These are phyloP conservation scores for Excoecaria cochinchinensis DNA, from an alignment of 345 rosid genomes.

Conservation along the genomic window DNA sequence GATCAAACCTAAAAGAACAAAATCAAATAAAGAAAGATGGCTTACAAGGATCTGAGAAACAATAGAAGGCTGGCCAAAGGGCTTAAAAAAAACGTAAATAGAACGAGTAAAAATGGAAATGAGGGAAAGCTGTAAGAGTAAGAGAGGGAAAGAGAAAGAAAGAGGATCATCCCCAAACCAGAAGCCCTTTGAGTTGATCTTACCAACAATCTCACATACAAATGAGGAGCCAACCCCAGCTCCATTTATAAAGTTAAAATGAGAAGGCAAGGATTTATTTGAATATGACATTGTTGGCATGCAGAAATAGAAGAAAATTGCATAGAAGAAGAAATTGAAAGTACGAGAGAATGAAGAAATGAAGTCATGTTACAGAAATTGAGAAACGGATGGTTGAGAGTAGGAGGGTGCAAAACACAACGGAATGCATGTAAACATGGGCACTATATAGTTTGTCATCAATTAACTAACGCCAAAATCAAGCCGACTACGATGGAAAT, in stretches of 20 bases:
- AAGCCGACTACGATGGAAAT: too few species aligned
- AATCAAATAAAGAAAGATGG: not conserved
- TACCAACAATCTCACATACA: constrained; percentile 8
- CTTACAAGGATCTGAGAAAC: constrained; percentile 27
- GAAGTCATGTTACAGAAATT: not conserved
- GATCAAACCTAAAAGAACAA: not conserved
- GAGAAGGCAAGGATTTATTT: not conserved
- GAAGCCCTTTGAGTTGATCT: constrained; percentile 9
- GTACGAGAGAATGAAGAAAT: not conserved
- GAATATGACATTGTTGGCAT: not conserved
- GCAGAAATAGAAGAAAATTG: not conserved
- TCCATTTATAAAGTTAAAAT: not conserved
- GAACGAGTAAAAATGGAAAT: constrained; percentile 18
- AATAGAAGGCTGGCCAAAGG: constrained; percentile 22
- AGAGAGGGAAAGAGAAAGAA: constrained; percentile 17
- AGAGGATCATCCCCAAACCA: constrained; percentile 22
- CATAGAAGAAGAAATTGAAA: not conserved
- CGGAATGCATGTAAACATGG: not conserved
- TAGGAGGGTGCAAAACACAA: not conserved
- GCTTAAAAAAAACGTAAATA: constrained; percentile 17
- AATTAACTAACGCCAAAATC: too few species aligned
- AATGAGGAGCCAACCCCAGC: constrained; percentile 2
- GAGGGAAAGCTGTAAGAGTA: constrained; percentile 16
- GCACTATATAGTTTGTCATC: too few species aligned
- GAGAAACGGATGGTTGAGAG: not conserved